Conservation (phyloP, 805 yeast species). For the Millerozyma acaciae region DNA sequence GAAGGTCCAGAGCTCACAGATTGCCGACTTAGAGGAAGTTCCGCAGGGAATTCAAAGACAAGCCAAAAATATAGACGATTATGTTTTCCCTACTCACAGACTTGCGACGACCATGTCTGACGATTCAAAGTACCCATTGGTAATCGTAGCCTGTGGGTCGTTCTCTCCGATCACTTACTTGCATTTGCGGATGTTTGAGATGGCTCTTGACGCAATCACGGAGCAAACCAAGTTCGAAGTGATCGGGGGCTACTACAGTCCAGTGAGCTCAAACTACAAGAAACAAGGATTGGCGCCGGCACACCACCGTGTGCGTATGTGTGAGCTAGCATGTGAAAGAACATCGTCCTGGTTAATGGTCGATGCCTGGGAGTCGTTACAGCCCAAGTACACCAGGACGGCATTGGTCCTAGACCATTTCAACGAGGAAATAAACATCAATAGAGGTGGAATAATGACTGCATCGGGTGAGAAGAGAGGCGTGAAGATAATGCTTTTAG, state of each 20-base stretch:
- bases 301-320: constrained; percentile 91
- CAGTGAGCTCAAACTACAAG: constrained; percentile 88
- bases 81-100: constrained; percentile 85
- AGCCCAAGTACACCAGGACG: constrained; percentile 85
- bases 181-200: constrained; percentile 95
- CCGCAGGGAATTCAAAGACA: constrained; percentile 93
- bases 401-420: constrained; percentile 95
- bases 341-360: constrained; percentile 98
- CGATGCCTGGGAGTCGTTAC: constrained; percentile 97
- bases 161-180: constrained; percentile 94
- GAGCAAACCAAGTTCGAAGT: constrained; percentile 94
- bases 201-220: constrained; percentile 91
- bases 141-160: constrained; percentile 95
- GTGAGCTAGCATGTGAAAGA: constrained; percentile 96
- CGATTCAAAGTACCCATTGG: constrained; percentile 79
- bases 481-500: constrained; percentile 90
- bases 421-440: constrained; percentile 89
- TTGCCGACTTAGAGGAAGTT: constrained; percentile 94
- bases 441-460: constrained; percentile 76
- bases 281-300: constrained; percentile 91
- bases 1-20: constrained; percentile 53
- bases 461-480: constrained; percentile 63
- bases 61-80: constrained; percentile 63
- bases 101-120: constrained; percentile 66
- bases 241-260: constrained; percentile 93